Conservation (phyloP, 805 yeast genomes). For the Hanseniaspora vineae region DNA sequence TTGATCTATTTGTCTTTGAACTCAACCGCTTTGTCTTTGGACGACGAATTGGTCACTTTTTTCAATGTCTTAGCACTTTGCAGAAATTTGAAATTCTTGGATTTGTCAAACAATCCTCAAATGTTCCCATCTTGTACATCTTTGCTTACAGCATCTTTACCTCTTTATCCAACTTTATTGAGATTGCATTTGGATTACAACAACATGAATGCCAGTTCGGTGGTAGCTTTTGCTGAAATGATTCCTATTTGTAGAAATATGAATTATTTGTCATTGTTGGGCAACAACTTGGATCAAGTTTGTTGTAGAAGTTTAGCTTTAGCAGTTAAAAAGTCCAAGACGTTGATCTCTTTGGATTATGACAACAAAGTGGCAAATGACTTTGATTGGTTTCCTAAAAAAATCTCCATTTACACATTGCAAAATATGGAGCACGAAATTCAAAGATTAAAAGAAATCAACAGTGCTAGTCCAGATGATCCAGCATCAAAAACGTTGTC, state of each 20-base stretch:
- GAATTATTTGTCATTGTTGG: constrained; percentile 54
- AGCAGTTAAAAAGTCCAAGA: constrained; percentile 48
- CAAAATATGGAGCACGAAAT: constrained; percentile 60
- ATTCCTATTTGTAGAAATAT: constrained; percentile 57
- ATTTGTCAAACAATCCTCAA: constrained; percentile 61
- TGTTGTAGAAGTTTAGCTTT: constrained; percentile 54
- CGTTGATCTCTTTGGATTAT: constrained; percentile 54
- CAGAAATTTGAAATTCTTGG: constrained; percentile 55
- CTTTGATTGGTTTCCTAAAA: constrained; percentile 46
- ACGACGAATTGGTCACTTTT: constrained; percentile 24
- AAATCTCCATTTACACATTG: constrained; percentile 66
- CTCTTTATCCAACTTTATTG: constrained; percentile 49
- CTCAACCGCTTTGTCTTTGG: constrained; percentile 40
- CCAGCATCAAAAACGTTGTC: not conserved
- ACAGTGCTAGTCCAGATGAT: not conserved
- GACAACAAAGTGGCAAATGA: constrained; percentile 38
- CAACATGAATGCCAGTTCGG: constrained; percentile 38
- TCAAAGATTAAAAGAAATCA: constrained; percentile 10
- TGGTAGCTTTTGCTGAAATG: constrained; percentile 55
- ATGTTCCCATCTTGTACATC: constrained; percentile 49
- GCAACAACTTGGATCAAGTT: constrained; percentile 48
- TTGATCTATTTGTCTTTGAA: constrained; percentile 47
- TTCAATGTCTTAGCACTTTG: constrained; percentile 38
- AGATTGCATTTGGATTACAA: constrained; percentile 65
- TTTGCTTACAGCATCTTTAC: constrained; percentile 47